Conservation (phyloP, 495 filamentous ascomycete genomes). For the Aspergillus bridgeri region DNA sequence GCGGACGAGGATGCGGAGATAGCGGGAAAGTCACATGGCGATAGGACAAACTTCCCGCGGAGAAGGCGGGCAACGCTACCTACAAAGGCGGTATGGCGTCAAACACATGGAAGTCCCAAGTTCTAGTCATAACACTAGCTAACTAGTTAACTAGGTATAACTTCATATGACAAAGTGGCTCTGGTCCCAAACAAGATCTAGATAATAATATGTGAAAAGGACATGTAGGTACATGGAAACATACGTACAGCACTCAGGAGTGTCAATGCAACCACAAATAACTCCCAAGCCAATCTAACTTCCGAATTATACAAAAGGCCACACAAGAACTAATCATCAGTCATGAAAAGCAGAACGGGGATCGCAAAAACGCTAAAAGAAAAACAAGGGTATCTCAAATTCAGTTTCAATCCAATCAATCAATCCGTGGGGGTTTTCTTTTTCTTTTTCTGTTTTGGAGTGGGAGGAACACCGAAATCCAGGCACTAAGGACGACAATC, state of each 20-base stretch:
- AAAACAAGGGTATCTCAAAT: conserved; percentile 4
- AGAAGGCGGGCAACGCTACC: not conserved
- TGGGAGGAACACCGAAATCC: too few relatives aligned
- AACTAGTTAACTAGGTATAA: too few relatives aligned
- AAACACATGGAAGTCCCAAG: too few relatives aligned
- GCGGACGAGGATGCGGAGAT: conserved; percentile 24
- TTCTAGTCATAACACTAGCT: too few relatives aligned
- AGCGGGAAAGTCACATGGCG: conserved; percentile 44
- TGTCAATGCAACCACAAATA: not conserved
- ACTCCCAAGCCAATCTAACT: not conserved
- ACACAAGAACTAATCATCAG: not conserved
- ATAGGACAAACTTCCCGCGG: conserved; percentile 26
- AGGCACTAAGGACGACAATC: not conserved
- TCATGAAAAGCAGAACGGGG: not conserved
- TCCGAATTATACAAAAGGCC: not conserved
- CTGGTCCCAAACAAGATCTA: not conserved
- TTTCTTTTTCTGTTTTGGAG: not conserved
- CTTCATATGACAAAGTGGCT: too few relatives aligned
- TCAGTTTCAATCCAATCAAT: not conserved
- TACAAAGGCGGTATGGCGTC: too few relatives aligned
- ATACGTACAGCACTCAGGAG: not conserved
- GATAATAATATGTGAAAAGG: not conserved
- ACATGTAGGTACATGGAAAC: not conserved
- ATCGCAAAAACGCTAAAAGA: not conserved
- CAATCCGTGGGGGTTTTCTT: not conserved